Evolutionary conservation across 352 stramenopile genomes (phyloP).

Genomic region (Pythium pyrilobum): DNA sequence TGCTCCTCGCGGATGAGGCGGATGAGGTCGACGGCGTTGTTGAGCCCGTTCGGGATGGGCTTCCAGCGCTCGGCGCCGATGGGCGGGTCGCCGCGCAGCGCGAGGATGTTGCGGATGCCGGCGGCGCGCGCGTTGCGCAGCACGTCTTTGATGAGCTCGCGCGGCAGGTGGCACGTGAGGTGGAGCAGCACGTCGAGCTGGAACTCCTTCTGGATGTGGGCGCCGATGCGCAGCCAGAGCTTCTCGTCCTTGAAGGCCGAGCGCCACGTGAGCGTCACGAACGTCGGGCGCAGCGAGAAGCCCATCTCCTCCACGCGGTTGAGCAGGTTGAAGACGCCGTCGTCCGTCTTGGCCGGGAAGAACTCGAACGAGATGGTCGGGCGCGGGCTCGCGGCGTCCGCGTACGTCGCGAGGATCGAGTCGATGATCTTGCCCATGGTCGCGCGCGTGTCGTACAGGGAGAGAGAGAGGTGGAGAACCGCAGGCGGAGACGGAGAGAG

Average conservation of each 20-base stretch:
- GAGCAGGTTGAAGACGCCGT: constrained; percentile 79
- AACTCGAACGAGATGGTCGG: constrained; percentile 85
- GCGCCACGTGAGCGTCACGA: constrained; percentile 88
- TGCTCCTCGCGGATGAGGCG: constrained; percentile 95
- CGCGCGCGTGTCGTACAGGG: not conserved
- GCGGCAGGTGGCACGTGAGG: constrained; percentile 72
- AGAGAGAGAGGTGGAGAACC: not conserved
- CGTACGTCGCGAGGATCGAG: constrained; percentile 54
- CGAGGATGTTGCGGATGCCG: constrained; percentile 98
- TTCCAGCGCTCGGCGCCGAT: constrained; percentile 87
- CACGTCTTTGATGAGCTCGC: constrained; percentile 57
- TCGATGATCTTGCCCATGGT: constrained; percentile 83
- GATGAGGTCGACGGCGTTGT: constrained; percentile 95
- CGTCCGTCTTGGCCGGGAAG: constrained; percentile 84
- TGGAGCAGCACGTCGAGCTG: constrained; percentile 79
- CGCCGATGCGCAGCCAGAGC: constrained; percentile 87
- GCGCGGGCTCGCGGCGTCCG: constrained; percentile 24
- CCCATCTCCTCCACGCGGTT: constrained; percentile 85
- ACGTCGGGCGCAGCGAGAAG: constrained; percentile 78
- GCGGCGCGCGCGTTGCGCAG: constrained; percentile 60
- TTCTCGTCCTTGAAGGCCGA: constrained; percentile 86
- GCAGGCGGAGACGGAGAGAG: not conserved
- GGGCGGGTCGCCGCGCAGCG: constrained; percentile 94
- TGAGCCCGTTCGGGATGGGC: constrained; percentile 84
- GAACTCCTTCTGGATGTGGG: constrained; percentile 86